Evolutionary conservation across 208 protist species (phyloP).

Genomic region (Angomonas deanei): DNA sequence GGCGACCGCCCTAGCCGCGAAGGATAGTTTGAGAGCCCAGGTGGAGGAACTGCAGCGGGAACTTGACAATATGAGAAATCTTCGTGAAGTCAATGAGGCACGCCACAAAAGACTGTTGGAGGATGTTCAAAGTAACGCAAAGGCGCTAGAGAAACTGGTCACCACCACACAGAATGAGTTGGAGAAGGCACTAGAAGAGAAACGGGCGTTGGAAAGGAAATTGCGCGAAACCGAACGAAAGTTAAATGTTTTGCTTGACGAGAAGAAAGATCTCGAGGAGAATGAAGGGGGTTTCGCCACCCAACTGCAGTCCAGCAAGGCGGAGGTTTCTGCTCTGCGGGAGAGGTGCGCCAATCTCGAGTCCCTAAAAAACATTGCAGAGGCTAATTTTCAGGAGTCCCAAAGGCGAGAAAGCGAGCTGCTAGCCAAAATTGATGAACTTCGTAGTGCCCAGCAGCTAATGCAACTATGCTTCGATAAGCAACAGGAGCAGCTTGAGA

Average conservation of each 20-base stretch:
- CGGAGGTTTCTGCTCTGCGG: constrained; percentile 58
- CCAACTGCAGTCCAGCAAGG: constrained; percentile 52
- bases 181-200: constrained; percentile 21
- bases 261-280: constrained; percentile 39
- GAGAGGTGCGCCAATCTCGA: constrained; percentile 82
- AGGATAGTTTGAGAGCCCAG: constrained; percentile 19
- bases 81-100: constrained; percentile 24
- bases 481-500: constrained; percentile 84
- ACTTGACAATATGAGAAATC: constrained; percentile 18
- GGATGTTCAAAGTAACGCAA: constrained; percentile 17
- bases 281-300: constrained; percentile 41
- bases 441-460: constrained; percentile 70
- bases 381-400: constrained; percentile 54
- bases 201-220: constrained; percentile 36
- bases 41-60: constrained; percentile 31
- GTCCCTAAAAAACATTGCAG: constrained; percentile 75
- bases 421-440: constrained; percentile 72
- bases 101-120: constrained; percentile 21
- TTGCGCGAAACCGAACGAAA: constrained; percentile 25
- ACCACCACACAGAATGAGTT: constrained; percentile 30
- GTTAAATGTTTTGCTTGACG: constrained; percentile 24
- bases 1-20: constrained; percentile 16
- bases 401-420: constrained; percentile 64
- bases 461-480: constrained; percentile 90
- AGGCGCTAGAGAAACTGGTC: constrained; percentile 26